phyloP scores from a whole-genome alignment of 768 basidiomycete species.

The Macrocybe gigantea region DNA sequence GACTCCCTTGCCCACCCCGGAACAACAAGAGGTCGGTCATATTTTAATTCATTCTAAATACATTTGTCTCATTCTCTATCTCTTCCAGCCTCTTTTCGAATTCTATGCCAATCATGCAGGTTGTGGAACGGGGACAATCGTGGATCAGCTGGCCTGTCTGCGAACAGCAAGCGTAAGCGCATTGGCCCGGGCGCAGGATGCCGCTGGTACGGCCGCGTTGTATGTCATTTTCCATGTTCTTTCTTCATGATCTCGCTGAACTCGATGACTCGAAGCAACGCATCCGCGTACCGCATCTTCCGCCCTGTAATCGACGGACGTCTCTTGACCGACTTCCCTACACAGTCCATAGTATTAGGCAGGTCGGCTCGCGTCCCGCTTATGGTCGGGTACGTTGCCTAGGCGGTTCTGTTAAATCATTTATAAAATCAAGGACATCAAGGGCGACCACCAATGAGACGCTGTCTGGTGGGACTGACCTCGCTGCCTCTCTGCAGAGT shows the following conservation, averaged over 20 bases:
- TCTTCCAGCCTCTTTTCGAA: conserved; percentile 43
- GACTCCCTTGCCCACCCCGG: conserved; percentile 41
- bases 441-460: conserved; percentile 61
- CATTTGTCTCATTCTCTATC: background rate
- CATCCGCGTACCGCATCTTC: conserved; percentile 40
- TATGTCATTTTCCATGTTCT: conserved; percentile 18
- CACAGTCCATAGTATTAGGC: conserved; percentile 35
- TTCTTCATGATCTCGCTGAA: conserved; percentile 2
- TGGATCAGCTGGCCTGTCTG: conserved; percentile 37
- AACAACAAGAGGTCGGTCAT: conserved; percentile 43
- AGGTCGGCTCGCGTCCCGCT: conserved; percentile 46
- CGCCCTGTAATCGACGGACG: conserved; percentile 51
- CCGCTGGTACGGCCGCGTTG: conserved; percentile 32
- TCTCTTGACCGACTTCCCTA: conserved; percentile 45
- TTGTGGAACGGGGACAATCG: conserved; percentile 33
- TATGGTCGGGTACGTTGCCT: conserved; percentile 46
- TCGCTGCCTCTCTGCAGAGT: conserved; percentile 27
- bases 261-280: conserved; percentile 18
- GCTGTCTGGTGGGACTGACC: conserved; percentile 32
- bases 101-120: conserved; percentile 45
- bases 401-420: background rate
- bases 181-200: conserved; percentile 52
- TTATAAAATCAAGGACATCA: background rate
- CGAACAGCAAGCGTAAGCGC: conserved; percentile 45
- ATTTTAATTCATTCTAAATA: background rate